Conservation (phyloP, 108 stramenopile species). For the Cyclotella atomus region DNA sequence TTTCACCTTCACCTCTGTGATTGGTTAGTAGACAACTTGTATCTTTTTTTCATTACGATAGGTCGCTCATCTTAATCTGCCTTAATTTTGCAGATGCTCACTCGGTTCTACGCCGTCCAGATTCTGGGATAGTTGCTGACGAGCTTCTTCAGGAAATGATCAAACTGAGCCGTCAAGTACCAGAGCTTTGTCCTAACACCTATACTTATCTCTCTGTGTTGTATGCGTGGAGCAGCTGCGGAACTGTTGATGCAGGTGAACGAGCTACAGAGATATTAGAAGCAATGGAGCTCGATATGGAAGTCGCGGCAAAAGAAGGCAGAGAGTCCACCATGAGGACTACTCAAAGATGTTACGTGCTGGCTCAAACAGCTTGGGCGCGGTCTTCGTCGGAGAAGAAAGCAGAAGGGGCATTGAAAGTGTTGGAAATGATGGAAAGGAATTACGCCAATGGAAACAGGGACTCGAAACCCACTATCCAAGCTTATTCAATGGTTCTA, state of each 20-base stretch:
- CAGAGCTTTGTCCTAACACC: constrained; percentile 57
- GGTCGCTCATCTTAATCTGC: neutral
- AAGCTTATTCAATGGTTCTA: constrained; percentile 69
- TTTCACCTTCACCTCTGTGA: constrained; percentile 68
- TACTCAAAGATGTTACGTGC: constrained; percentile 54
- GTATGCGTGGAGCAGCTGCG: constrained; percentile 62
- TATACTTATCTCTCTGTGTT: constrained; percentile 59
- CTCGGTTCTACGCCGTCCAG: constrained; percentile 54
- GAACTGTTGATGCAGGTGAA: constrained; percentile 56
- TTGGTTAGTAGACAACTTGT: constrained; percentile 17
- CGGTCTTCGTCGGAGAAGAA: constrained; percentile 53
- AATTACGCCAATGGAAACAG: constrained; percentile 50
- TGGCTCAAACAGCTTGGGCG: constrained; percentile 64
- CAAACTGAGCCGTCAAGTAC: constrained; percentile 46
- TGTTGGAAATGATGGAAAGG: constrained; percentile 63
- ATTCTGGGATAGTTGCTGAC: constrained; percentile 68
- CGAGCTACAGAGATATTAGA: constrained; percentile 55
- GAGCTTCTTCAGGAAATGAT: constrained; percentile 58
- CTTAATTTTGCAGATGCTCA: constrained; percentile 49
- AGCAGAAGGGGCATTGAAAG: constrained; percentile 56
- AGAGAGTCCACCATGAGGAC: constrained; percentile 56
- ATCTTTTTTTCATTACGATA: neutral
- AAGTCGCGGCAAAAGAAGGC: constrained; percentile 28
- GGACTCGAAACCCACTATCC: constrained; percentile 45
- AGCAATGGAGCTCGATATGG: constrained; percentile 58